A percentile compares a stretch with the other conserved stretches of the same genome.
phyloP scores from a whole-genome alignment of 1,284 basidiomycete species.

The Lignosus rhinocerotis region DNA sequence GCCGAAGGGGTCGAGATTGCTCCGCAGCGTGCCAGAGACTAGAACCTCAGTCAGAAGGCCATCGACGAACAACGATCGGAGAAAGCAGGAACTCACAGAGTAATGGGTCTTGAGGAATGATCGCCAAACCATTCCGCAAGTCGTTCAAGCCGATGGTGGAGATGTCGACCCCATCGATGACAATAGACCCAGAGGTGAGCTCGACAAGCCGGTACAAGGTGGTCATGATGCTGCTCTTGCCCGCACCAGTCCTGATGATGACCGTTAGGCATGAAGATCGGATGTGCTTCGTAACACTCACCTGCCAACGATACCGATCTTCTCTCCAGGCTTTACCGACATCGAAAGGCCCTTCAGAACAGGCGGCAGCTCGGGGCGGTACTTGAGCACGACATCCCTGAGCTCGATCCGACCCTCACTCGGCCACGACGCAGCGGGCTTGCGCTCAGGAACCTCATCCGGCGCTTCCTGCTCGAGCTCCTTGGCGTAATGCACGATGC shows the following conservation, averaged over 20 bases:
- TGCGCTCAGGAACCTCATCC: slow-evolving; percentile 59
- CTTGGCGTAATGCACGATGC: slow-evolving; percentile 77
- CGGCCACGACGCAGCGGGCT: slow-evolving; percentile 71
- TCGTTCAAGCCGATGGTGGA: slow-evolving; percentile 67
- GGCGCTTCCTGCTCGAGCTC: slow-evolving; percentile 80
- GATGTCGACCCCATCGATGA: slow-evolving; percentile 67
- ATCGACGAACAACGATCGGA: not conserved
- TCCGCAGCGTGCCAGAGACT: slow-evolving; percentile 74
- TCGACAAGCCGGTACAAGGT: slow-evolving; percentile 51
- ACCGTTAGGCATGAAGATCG: not conserved
- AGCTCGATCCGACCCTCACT: slow-evolving; percentile 60
- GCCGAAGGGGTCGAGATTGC: slow-evolving; percentile 83
- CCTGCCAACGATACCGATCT: slow-evolving; percentile 85
- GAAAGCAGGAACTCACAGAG: slow-evolving; percentile 19
- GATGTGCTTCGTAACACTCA: slow-evolving; percentile 13
- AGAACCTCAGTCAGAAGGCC: not conserved
- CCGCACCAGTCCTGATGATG: slow-evolving; percentile 61
- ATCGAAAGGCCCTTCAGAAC: slow-evolving; percentile 71
- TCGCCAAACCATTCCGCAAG: slow-evolving; percentile 64
- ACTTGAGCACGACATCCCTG: slow-evolving; percentile 63
- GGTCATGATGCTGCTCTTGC: slow-evolving; percentile 68
- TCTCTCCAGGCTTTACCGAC: slow-evolving; percentile 75
- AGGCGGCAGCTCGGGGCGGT: slow-evolving; percentile 70
- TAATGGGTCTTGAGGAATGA: slow-evolving; percentile 84
- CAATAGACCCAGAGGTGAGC: slow-evolving; percentile 64